Percentiles rank a stretch among this genome's conserved stretches.
Conservation (phyloP, 176 grass and related monocot genomes). For the Pontederia crassipes region DNA sequence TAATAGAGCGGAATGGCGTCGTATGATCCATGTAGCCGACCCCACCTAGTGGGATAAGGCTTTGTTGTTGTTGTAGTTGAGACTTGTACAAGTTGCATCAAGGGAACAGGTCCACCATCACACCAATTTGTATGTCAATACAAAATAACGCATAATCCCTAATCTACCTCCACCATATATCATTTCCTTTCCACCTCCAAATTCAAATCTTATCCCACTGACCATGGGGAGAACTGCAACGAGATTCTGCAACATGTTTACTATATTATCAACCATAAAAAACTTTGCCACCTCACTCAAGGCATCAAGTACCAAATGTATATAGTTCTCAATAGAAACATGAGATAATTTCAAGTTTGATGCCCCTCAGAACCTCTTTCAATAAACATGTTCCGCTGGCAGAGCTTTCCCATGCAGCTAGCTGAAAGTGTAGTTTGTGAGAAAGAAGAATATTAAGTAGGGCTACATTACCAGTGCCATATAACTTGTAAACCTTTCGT, state of each 20-base stretch:
- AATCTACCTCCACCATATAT: constrained; percentile 69
- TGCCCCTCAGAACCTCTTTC: constrained; percentile 34
- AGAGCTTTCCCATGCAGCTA: constrained; percentile 28
- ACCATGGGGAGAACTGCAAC: constrained; percentile 78
- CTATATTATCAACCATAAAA: constrained; percentile 56
- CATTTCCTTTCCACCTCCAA: constrained; percentile 62
- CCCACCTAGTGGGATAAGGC: too few relatives aligned
- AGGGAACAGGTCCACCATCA: too few relatives aligned
- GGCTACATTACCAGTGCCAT: constrained; percentile 94
- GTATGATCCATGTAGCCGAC: too few relatives aligned
- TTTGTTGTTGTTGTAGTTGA: too few relatives aligned
- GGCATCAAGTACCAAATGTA: constrained; percentile 45
- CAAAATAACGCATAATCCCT: constrained; percentile 66
- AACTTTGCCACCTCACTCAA: constrained; percentile 52
- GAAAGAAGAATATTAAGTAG: constrained; percentile 37
- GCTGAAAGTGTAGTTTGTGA: constrained; percentile 31
- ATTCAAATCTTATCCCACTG: constrained; percentile 75
- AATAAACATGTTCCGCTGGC: constrained; percentile 44
- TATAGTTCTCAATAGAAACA: constrained; percentile 41
- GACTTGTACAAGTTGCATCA: not conserved
- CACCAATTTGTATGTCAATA: constrained; percentile 31
- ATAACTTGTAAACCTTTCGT: constrained; percentile 89
- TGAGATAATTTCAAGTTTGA: constrained; percentile 35
- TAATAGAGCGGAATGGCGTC: too few relatives aligned
- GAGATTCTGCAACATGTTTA: constrained; percentile 96